Conservation (phyloP, 2,329 filamentous ascomycete species). For the Colletotrichum costaricense region DNA sequence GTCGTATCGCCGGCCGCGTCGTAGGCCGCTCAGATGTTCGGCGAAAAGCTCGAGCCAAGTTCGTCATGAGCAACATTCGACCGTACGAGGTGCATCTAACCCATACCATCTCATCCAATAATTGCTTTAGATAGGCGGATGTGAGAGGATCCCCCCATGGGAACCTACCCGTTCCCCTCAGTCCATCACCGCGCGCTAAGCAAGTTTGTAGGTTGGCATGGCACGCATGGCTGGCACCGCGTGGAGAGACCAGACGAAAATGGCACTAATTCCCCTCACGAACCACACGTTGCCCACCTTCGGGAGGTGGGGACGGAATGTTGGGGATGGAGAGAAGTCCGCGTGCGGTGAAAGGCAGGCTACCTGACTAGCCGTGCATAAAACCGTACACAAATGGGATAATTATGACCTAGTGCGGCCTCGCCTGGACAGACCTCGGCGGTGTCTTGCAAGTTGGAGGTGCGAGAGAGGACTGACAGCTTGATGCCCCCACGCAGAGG, state of each 20-base stretch:
- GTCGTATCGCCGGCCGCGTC: background rate
- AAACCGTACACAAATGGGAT: background rate
- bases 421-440: background rate
- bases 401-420: background rate
- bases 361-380: background rate
- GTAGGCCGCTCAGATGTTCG: background rate
- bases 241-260: background rate
- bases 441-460: background rate
- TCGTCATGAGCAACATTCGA: constrained; percentile 3
- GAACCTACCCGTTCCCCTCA: background rate
- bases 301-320: constrained; percentile 3
- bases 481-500: constrained; percentile 18
- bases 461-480: too few relatives aligned
- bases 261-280: background rate
- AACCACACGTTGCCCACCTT: background rate
- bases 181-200: background rate
- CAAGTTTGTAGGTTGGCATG: background rate
- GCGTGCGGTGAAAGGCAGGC: background rate
- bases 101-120: constrained; percentile 12
- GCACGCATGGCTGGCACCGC: background rate
- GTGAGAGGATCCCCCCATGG: constrained; percentile 1
- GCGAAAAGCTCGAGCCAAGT: background rate
- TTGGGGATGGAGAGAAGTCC: constrained; percentile 10
- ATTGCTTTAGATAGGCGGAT: background rate
- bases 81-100: background rate